Evolutionary conservation across 306 rosid species (phyloP), one percentile per base, ranked within the genome.

Genomic region (Sicyos edulis): DNA sequence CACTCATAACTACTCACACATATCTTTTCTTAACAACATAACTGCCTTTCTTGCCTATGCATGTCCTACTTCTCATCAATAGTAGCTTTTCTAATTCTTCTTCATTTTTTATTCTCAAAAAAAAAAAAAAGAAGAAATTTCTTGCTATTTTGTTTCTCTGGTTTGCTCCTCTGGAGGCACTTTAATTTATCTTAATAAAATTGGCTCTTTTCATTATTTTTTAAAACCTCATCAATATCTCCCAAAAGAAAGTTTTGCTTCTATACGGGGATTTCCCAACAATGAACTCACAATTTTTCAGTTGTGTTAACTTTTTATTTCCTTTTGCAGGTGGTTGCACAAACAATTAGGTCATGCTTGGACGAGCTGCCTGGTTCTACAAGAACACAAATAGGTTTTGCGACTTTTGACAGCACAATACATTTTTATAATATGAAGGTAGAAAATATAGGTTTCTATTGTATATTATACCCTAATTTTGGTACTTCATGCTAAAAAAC

Each of bases 381-480:
- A 53, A 82, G 97, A 82, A 95, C 99, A 21, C 99, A 95, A 83
- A 91, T 95, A 78, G 99, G 99, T 68, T 95, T 91, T 82, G 97
- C 97, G 75, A 95, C 99, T 80, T 95, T 86, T 81, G 97, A 95
- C 86, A 89, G 99, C 85, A 82, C 99, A 17, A 81, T 95, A 76
- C 99, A 95, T 85, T 95, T 95, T 80, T 95, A 91, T 81, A 95
- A 95, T 65, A 80, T 95, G 97, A 95, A 95, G 96, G 99, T 85
- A 80, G 71, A 82, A 32, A 58, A 54, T 75, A 74, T 59, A 60
- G 70, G 70, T 77, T 74, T 44, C 71, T 52, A 13, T 54, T 45
- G 53, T 20, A 72, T 78, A 59, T 68, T 70, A 12, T 68, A 19
- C 56, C 47, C 57, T n/a, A 47, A 58, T 17, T 52, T 77, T 42